Evolutionary conservation across 208 protist genomes (phyloP).

Genomic region (Trichomonas gallinae): DNA sequence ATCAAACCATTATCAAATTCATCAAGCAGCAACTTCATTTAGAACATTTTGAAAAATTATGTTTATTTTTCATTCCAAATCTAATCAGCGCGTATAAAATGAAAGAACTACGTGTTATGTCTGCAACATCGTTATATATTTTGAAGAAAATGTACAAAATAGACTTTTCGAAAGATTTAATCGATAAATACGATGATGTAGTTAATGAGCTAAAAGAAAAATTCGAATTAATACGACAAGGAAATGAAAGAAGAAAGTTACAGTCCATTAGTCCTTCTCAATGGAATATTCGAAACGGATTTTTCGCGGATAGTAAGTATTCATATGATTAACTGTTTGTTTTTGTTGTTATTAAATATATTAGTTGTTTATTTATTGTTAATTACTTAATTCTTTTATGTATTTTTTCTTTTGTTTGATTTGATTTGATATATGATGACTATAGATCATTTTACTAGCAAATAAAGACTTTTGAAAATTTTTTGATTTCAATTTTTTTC

Average conservation of each 20-base stretch:
- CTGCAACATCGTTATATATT: not conserved
- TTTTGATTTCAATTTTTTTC: too few relatives aligned
- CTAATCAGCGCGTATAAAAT: not conserved
- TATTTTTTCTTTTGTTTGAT: too few relatives aligned
- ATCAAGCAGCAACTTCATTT: not conserved
- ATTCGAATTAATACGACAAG: not conserved
- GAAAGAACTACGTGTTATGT: not conserved
- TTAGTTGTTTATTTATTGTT: too few relatives aligned
- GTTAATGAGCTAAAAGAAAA: not conserved
- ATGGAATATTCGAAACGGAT: not conserved
- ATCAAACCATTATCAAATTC: not conserved
- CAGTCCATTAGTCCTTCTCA: not conserved
- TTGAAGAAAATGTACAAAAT: not conserved
- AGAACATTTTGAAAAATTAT: not conserved
- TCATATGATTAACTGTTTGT: too few relatives aligned
- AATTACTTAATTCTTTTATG: too few relatives aligned
- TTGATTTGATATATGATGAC: too few relatives aligned
- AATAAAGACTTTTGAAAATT: too few relatives aligned
- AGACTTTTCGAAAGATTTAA: not conserved
- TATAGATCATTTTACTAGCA: too few relatives aligned
- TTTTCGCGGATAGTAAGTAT: not conserved
- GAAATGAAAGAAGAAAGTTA: not conserved
- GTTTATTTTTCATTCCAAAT: not conserved
- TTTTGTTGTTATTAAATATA: too few relatives aligned
- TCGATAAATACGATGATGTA: not conserved